phyloP scores from a whole-genome alignment of 352 stramenopile genomes.

The Globisporangium irregulare region DNA sequence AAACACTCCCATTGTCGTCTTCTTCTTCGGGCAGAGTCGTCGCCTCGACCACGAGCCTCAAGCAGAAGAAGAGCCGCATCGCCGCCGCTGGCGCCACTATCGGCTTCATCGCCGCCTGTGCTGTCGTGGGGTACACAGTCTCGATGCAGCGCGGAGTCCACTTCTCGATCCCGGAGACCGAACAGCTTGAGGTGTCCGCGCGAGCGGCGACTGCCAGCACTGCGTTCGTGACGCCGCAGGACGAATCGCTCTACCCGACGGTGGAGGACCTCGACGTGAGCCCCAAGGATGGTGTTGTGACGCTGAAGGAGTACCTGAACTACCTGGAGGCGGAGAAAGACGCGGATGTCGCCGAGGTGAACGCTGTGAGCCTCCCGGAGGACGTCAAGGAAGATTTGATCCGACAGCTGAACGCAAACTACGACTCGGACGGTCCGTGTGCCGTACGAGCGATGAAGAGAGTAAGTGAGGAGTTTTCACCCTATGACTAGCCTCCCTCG shows the following conservation, averaged over 20 bases:
- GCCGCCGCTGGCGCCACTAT: constrained; percentile 34
- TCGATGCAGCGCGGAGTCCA: constrained; percentile 11
- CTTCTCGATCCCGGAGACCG: constrained; percentile 11
- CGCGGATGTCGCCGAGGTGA: constrained; percentile 25
- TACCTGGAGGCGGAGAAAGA: constrained; percentile 27
- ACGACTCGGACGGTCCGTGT: constrained; percentile 30
- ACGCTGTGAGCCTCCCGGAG: constrained; percentile 25
- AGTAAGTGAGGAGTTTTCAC: constrained; percentile 19
- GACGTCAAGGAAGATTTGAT: constrained; percentile 38
- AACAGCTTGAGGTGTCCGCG: constrained; percentile 30
- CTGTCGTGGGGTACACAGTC: constrained; percentile 40
- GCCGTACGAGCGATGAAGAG: constrained; percentile 36
- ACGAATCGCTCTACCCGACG: constrained; percentile 40
- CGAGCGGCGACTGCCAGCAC: constrained; percentile 20
- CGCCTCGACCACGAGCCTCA: constrained; percentile 23
- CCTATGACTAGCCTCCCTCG: not conserved
- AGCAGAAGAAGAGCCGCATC: constrained; percentile 42
- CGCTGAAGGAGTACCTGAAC: constrained; percentile 34
- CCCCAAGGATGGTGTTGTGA: constrained; percentile 27
- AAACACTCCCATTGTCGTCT: not conserved
- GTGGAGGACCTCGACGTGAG: constrained; percentile 37
- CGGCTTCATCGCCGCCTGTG: constrained; percentile 35
- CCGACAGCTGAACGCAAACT: constrained; percentile 38
- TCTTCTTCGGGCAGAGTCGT: not conserved
- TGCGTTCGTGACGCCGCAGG: constrained; percentile 30